These are phyloP conservation scores for Termitomyces sp. DNA, from an alignment of 768 basidiomycete genomes.

Conservation along the genomic window DNA sequence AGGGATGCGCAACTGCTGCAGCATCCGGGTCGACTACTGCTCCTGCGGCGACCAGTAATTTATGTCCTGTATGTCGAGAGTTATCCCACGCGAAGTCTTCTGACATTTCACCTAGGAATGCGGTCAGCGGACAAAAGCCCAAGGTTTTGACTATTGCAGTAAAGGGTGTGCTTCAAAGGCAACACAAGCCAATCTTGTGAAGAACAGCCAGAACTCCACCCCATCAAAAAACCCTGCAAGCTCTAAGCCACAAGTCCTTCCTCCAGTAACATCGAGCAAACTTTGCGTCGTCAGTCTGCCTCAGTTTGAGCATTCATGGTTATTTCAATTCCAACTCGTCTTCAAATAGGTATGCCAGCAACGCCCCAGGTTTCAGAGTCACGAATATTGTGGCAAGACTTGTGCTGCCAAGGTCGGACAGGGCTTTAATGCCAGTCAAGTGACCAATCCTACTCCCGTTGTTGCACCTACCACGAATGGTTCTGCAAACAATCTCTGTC, in stretches of 20 bases:
- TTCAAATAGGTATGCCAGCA: neutral
- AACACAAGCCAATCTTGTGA: neutral
- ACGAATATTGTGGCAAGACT: slow-evolving; percentile 43
- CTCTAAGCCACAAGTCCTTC: neutral
- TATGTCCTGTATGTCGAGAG: neutral
- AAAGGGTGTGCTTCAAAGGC: slow-evolving; percentile 2
- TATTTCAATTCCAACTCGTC: neutral
- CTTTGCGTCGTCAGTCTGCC: neutral
- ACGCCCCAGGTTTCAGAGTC: neutral
- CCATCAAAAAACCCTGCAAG: neutral
- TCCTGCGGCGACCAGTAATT: neutral
- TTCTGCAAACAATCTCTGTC: neutral
- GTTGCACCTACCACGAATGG: neutral
- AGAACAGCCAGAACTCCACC: neutral
- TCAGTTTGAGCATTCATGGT: neutral
- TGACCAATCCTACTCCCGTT: neutral
- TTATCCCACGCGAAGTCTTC: neutral
- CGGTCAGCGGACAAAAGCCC: slow-evolving; percentile 40
- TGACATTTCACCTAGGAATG: neutral
- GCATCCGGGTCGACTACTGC: neutral
- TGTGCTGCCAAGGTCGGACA: slow-evolving; percentile 29
- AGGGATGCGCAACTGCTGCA: neutral
- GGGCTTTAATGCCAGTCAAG: neutral
- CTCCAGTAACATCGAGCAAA: neutral
- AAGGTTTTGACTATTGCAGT: slow-evolving; percentile 47